Conservation (phyloP, 2,329 filamentous ascomycete genomes). For the Ophiostoma perfectum region DNA sequence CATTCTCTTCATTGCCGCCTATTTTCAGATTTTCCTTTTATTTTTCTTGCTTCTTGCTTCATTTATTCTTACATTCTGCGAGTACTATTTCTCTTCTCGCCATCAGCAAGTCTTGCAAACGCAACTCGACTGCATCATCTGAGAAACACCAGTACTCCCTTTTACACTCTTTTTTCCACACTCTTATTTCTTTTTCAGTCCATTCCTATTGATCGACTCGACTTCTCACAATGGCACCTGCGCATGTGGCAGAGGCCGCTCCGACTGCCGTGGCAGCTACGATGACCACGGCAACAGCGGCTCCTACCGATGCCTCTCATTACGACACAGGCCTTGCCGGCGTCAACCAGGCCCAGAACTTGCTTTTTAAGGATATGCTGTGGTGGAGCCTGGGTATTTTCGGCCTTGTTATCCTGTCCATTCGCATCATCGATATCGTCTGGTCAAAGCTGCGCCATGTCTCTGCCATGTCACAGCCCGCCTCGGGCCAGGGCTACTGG, state of each 20-base stretch:
- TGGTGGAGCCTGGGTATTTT: constrained; percentile 58
- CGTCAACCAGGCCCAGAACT: constrained; percentile 55
- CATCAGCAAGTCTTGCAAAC: no score
- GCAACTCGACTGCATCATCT: no score
- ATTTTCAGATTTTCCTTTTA: background rate
- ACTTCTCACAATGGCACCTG: constrained; percentile 19
- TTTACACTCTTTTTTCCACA: no score
- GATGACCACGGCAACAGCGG: constrained; percentile 15
- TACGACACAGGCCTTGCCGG: constrained; percentile 54
- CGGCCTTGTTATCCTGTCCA: constrained; percentile 47
- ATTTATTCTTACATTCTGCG: background rate
- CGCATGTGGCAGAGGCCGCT: constrained; percentile 16
- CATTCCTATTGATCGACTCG: no score
- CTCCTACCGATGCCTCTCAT: constrained; percentile 41
- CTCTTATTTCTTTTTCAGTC: no score
- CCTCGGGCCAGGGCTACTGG: constrained; percentile 55
- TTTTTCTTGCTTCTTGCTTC: background rate
- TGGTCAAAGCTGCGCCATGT: constrained; percentile 56
- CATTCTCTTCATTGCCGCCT: background rate
- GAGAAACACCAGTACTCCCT: no score
- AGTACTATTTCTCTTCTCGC: no score
- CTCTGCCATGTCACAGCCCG: constrained; percentile 50
- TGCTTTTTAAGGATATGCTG: constrained; percentile 51
- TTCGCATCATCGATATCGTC: constrained; percentile 50
- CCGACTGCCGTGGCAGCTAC: constrained; percentile 33